Evolutionary conservation across 129 eudicot genomes (phyloP), one percentile per base, ranked within the genome.

Genomic region (Escallonia herrerae): DNA sequence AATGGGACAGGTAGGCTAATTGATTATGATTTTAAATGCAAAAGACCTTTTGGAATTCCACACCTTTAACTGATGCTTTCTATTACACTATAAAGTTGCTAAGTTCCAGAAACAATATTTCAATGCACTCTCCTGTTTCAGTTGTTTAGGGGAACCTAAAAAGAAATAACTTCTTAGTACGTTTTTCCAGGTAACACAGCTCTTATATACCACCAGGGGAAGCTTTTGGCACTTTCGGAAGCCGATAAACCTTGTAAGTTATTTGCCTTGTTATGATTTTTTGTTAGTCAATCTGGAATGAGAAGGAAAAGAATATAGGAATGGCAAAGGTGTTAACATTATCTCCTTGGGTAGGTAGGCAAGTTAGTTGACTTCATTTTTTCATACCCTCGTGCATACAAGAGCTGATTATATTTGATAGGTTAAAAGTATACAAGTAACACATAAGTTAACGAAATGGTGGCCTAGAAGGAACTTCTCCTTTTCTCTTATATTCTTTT

Each of bases 201-300:
- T 61, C 82, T 94, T 60, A 64, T 94, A 58, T 94, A 94, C 78
- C 99, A 94, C 71, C 84, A 89, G 64, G 93, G 95, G 62, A 94
- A 86, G 73, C 97, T 94, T 76, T 76, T 94, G 75, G 97, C 95
- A 11, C 97, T 94, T 60, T 72, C 81, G 52, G 99, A 94, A 80
- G 95, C 69, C n/a, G 99, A 94, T 66, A 94, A 89, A 82, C 99
- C 99, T 42, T 94, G 99, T 94, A 86, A 83, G 82, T 43, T 55
- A 42, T 46, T 69, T 37, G 47, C 56, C 39, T 50, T 60, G 5
- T 52, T 41, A 66, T 57, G 54, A 11, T 51, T 51, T 3, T 58
- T 11, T 58, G 9, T 2, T 37, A 4, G 46, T 37, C 33, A 56
- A n/a, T 2, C 62, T 9, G 43, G 53, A 22, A 22, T 22, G 33